Percentiles rank a stretch among this genome's conserved stretches.
Evolutionary conservation across 1,284 basidiomycete genomes (phyloP).

Genomic region (Pyrrhoderma noxium): DNA sequence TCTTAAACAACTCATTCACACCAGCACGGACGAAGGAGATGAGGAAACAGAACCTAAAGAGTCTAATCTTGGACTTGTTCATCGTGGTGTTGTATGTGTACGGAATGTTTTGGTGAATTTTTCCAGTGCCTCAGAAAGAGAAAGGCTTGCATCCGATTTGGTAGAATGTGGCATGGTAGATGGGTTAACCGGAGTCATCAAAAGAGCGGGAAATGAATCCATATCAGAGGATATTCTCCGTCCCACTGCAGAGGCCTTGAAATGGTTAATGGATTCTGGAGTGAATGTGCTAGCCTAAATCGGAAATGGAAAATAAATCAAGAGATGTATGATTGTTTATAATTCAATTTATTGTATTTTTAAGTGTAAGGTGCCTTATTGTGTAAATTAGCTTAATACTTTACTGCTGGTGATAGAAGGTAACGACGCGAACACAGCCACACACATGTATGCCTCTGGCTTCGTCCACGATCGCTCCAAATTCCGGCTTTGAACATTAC

Average conservation of each 20-base stretch:
- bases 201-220: slow-evolving; percentile 17
- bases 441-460: background rate
- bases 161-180: slow-evolving; percentile 41
- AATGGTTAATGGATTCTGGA: slow-evolving; percentile 22
- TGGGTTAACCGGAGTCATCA: slow-evolving; percentile 42
- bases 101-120: slow-evolving; percentile 53
- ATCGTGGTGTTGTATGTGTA: slow-evolving; percentile 69
- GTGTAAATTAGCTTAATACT: too few species aligned
- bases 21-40: too few species aligned
- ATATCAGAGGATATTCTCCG: slow-evolving; percentile 30
- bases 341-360: too few species aligned
- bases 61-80: slow-evolving; percentile 54
- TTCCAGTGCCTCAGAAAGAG: slow-evolving; percentile 31
- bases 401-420: too few species aligned
- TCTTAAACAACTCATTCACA: slow-evolving; percentile 56
- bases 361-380: too few species aligned
- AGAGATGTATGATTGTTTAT: too few species aligned
- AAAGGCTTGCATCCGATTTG: slow-evolving; percentile 41
- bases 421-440: slow-evolving; percentile 7
- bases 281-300: slow-evolving; percentile 28
- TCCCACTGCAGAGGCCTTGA: slow-evolving; percentile 40
- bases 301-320: slow-evolving; percentile 22
- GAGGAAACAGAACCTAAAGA: slow-evolving; percentile 33
- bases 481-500: background rate
- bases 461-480: background rate